A percentile compares a stretch with the other conserved stretches of the same genome.
phyloP scores from a whole-genome alignment of 75 land plant species.

The Picea sitchensis region DNA sequence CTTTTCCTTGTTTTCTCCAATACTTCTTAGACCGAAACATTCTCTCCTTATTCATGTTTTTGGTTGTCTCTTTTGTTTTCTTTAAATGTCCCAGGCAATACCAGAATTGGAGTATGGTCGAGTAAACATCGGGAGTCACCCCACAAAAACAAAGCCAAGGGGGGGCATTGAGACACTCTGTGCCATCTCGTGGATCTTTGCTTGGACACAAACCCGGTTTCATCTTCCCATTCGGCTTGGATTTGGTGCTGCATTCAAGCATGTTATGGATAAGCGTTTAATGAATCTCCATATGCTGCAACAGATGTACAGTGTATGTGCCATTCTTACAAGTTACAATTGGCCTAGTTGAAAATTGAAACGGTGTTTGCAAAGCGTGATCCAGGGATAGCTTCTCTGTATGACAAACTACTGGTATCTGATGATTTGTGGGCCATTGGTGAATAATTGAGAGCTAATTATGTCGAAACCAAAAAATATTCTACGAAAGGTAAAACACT shows the following conservation, averaged over 20 bases:
- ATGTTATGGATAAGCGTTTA: slow-evolving; percentile 45
- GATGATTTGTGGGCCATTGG: slow-evolving; percentile 64
- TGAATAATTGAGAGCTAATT: slow-evolving; percentile 48
- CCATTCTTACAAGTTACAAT: slow-evolving; percentile 93
- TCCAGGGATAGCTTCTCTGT: slow-evolving; percentile 81
- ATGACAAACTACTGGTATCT: slow-evolving; percentile 75
- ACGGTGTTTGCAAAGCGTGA: slow-evolving; percentile 95
- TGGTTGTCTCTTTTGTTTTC: neutral
- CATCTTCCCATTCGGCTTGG: slow-evolving; percentile 98
- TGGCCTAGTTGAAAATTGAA: slow-evolving; percentile 54
- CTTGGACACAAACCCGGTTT: slow-evolving; percentile 93
- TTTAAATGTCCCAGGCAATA: slow-evolving; percentile 51
- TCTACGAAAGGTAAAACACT: slow-evolving; percentile 54
- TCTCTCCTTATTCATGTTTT: neutral
- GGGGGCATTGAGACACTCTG: slow-evolving; percentile 92
- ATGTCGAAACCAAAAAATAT: slow-evolving; percentile 60
- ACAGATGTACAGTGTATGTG: slow-evolving; percentile 84
- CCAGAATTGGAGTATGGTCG: slow-evolving; percentile 90
- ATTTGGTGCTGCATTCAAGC: slow-evolving; percentile 76
- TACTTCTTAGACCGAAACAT: neutral
- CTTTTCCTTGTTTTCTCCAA: neutral
- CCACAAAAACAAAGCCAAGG: slow-evolving; percentile 83
- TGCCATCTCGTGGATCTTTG: slow-evolving; percentile 94
- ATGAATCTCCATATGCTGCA: slow-evolving; percentile 52
- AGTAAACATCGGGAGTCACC: slow-evolving; percentile 94